Base-by-base conservation (phyloP, 139 green algal genomes). In the Coccomyxa sp. region DNA sequence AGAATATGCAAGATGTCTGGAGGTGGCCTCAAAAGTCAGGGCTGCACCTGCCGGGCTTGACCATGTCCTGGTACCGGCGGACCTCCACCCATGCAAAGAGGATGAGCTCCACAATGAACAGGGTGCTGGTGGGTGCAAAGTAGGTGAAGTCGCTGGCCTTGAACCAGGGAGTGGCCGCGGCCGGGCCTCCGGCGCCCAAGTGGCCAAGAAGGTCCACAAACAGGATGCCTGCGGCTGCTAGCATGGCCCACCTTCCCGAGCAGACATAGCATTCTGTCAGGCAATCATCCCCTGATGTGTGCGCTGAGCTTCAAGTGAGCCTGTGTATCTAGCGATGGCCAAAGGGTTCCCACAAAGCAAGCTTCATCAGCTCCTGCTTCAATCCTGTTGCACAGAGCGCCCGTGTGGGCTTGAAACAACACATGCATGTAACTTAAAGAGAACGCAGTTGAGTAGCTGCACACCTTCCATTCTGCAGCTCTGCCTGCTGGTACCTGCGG, bases 11-110 rank as follows among this genome's bases (percentile, higher is more conserved):
- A 7, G 38, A 51, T 51, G 7, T 51, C 7, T 51, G 38, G 38
- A 7, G 38, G 38, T 51, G 38, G 38, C 38, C 38, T 51, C 38
- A 51, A 7, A 51, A 51, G 38, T 51, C 7, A 51, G 38, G 38
- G 38, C 38, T 71, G 18, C 63, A 60, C 57, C 58, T 79, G 27
- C 80, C 85, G 18, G 85, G 85, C 45, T 85, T 88, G 25, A 80
- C 86, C 63, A 78, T 85, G 89, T 92, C 90, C 82, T 90, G 85
- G 31, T 84, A 88, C 86, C 92, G 87, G 84, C 86, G 82, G 57
- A 86, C 30, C 92, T 97, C 93, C 30, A 89, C 90, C 90, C 90
- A 96, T 58, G 58, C 83, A 51, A 96, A 93, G 81, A 97, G 87
- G 77, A 96, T 80, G 83, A 95, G 88, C 89, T 91, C 79, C 76